Conservation (phyloP, 768 basidiomycete genomes). For the Pilatotrama ljubarskyi region DNA sequence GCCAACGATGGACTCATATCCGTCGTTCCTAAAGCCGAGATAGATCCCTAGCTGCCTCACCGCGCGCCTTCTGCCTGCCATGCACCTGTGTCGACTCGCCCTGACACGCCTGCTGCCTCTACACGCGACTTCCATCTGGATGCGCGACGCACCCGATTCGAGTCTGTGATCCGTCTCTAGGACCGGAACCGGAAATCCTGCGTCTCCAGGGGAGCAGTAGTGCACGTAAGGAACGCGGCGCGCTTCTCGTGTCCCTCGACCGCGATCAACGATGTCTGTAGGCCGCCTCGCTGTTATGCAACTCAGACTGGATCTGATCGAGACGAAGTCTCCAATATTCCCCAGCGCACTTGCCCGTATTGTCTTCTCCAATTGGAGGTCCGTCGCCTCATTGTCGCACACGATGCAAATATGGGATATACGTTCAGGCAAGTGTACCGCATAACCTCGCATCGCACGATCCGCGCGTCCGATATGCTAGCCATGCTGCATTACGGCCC, state of each 20-base stretch:
- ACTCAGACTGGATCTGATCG: constrained; percentile 8
- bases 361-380: background rate
- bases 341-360: background rate
- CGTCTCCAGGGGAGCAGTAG: background rate
- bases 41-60: background rate
- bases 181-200: background rate
- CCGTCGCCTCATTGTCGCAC: constrained; percentile 3
- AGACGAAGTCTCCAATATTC: background rate
- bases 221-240: background rate
- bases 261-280: background rate
- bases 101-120: background rate
- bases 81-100: background rate
- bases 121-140: background rate
- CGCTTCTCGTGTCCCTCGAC: background rate
- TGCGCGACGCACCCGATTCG: background rate
- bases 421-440: background rate
- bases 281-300: constrained; percentile 4
- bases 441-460: background rate
- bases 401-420: background rate
- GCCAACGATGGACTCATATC: background rate
- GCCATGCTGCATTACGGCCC: background rate
- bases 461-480: background rate
- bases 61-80: background rate
- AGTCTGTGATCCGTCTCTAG: background rate
- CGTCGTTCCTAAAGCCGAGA: background rate